Conservation (phyloP, 257 asterid species). For the Nicotiana sylvestris region DNA sequence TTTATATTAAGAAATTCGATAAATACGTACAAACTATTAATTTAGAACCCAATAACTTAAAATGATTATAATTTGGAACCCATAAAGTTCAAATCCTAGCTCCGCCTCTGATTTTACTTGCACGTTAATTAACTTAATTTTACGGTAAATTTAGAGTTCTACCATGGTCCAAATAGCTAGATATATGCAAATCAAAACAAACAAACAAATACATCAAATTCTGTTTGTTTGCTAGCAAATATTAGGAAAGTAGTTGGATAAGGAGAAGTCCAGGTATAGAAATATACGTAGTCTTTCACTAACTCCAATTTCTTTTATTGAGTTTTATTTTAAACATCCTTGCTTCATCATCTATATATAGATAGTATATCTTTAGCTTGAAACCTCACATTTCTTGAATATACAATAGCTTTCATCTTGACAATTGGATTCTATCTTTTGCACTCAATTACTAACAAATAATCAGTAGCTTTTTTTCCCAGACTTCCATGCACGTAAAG, state of each 20-base stretch:
- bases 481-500: background rate
- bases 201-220: background rate
- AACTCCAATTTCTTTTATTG: background rate
- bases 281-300: background rate
- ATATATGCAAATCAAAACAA: background rate
- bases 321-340: background rate
- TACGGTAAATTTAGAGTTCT: background rate
- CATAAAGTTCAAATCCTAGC: no score
- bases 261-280: background rate
- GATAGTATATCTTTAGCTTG: background rate
- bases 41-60: no score
- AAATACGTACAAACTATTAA: no score
- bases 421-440: no score
- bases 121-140: background rate
- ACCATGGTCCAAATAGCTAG: background rate
- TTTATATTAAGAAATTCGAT: no score
- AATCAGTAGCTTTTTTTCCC: background rate
- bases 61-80: no score
- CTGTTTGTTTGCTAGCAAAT: background rate
- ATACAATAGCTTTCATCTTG: background rate
- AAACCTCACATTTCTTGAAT: no score
- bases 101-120: no score
- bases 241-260: background rate
- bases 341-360: background rate
- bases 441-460: no score